Evolutionary conservation across 306 rosid species (phyloP), one percentile per base, ranked within the genome.

Genomic region (Cucumis cinereus): DNA sequence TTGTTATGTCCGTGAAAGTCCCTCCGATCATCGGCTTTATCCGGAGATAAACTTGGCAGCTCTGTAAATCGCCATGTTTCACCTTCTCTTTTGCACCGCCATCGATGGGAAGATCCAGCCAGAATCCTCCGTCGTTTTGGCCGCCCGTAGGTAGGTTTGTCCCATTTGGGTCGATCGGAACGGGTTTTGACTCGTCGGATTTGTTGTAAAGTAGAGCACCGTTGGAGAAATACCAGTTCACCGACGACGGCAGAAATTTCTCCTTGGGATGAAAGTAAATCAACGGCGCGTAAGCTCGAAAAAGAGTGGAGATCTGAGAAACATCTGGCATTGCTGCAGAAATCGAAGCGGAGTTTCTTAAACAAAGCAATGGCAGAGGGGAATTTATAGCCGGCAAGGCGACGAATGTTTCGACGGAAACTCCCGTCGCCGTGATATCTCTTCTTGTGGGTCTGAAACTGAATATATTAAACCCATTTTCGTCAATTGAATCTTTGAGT

Each of bases 11-110:
- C 0, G 90, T 89, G 79, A 88, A 84, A 9, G 89, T 90, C 15
- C 90, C 86, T 20, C 98, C 97, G 0, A 93, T 15, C 89, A 90
- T 88, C 4, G 93, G 90, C 64, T 93, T 93, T 2, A 82, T 78
- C 79, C 87, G 97, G 12, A 87, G 11, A 76, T 88, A 88, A 41
- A 71, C 87, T 64, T 87, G 77, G 6, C 84, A 81, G 47, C 63
- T 79, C 54, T 23, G 72, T 35, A 93, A 76, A 47, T 93, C 82
- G 28, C 95, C 97, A 35, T 67, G 83, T 71, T 83, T 90, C 6
- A 90, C 87, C 14, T 79, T 83, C n/a, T 79, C 89, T 72, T 52
- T 83, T 24, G 80, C 79, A 8, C 75, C 56, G 61, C 81, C 11
- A 28, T 90, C 96, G 0, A 13, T 53, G 0, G 98, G 93, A 4